phyloP scores from a whole-genome alignment of 768 basidiomycete genomes.

The Cantharellus anzutake region DNA sequence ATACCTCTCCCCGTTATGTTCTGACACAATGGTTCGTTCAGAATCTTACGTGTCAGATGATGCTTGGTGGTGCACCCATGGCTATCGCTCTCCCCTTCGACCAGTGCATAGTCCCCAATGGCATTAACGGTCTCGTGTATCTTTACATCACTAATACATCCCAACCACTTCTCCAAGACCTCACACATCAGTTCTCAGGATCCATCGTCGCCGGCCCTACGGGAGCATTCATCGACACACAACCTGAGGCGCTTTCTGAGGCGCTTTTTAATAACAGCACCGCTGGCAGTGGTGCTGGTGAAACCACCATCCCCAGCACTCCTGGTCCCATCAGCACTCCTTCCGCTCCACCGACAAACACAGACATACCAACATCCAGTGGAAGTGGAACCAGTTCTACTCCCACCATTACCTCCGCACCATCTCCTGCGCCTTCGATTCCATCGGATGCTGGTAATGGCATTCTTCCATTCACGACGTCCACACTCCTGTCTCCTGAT shows the following conservation, averaged over 20 bases:
- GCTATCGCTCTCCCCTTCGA: constrained; percentile 39
- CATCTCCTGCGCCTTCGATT: too few relatives aligned
- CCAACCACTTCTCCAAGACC: constrained; percentile 45
- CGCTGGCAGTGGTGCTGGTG: too few relatives aligned
- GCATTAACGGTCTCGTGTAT: constrained; percentile 56
- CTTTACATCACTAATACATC: constrained; percentile 46
- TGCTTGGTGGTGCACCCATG: constrained; percentile 37
- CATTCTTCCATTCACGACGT: too few relatives aligned
- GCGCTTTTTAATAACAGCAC: neutral
- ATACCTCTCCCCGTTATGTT: neutral
- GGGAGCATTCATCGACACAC: constrained; percentile 42
- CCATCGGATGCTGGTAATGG: too few relatives aligned
- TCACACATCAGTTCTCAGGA: constrained; percentile 31
- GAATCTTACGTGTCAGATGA: constrained; percentile 56
- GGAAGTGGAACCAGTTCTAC: neutral
- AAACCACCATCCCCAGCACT: constrained; percentile 11
- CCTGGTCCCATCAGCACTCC: too few relatives aligned
- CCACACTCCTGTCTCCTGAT: too few relatives aligned
- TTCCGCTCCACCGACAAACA: too few relatives aligned
- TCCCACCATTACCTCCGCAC: neutral
- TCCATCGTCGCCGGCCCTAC: constrained; percentile 52
- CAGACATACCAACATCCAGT: neutral
- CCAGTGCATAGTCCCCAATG: constrained; percentile 42
- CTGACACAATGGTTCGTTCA: constrained; percentile 11
- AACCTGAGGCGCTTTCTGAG: constrained; percentile 1